These are phyloP conservation scores for Leptographium lundbergii DNA, from an alignment of 2,329 filamentous ascomycete species.

Conservation along the genomic window DNA sequence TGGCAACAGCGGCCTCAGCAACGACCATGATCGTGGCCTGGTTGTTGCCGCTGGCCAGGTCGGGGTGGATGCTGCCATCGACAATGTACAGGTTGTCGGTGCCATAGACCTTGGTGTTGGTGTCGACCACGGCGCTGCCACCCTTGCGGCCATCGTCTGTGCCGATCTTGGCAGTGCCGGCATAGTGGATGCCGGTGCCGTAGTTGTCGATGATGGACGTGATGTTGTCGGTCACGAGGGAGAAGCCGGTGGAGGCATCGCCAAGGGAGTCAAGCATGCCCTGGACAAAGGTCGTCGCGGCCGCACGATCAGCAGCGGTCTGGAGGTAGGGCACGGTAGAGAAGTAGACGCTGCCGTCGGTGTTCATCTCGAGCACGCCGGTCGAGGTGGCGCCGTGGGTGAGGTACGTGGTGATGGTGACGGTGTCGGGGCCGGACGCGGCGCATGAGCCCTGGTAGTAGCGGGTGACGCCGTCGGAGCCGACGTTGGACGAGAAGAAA, in stretches of 20 bases:
- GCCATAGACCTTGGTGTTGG: constrained; percentile 51
- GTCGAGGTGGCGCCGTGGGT: constrained; percentile 36
- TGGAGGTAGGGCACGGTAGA: constrained; percentile 36
- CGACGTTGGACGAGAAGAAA: constrained; percentile 31
- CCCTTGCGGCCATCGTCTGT: constrained; percentile 36
- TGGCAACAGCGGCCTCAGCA: constrained; percentile 46
- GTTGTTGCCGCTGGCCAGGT: constrained; percentile 56
- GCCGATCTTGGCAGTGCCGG: constrained; percentile 48
- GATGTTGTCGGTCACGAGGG: not conserved
- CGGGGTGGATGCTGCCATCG: constrained; percentile 57
- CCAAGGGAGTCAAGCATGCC: constrained; percentile 33
- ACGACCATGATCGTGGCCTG: constrained; percentile 51
- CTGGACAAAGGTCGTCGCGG: constrained; percentile 39
- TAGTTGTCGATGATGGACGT: constrained; percentile 29
- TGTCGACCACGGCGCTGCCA: constrained; percentile 50
- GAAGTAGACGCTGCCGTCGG: constrained; percentile 26
- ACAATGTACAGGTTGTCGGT: constrained; percentile 56
- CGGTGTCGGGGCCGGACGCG: constrained; percentile 19
- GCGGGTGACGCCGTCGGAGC: constrained; percentile 13
- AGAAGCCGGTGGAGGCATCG: constrained; percentile 1
- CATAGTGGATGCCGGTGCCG: constrained; percentile 34
- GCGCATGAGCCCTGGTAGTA: constrained; percentile 31
- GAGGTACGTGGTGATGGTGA: constrained; percentile 31
- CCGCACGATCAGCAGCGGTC: constrained; percentile 39
- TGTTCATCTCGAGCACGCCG: constrained; percentile 27